Conservation (phyloP, 2,329 filamentous ascomycete genomes). For the Mycosphaerella sp. region DNA sequence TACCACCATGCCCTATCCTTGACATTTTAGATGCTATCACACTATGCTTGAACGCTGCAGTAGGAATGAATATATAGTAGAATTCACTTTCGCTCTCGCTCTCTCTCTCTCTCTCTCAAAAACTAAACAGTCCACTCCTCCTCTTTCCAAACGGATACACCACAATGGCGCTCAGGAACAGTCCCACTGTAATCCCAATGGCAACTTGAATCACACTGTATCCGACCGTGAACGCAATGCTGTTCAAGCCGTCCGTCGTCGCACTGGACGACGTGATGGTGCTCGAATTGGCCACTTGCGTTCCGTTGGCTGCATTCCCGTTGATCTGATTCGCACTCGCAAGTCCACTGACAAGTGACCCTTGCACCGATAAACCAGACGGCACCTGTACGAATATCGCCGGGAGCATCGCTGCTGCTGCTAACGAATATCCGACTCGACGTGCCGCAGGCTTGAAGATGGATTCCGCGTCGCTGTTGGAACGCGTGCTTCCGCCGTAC, state of each 20-base stretch:
- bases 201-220: constrained; percentile 46
- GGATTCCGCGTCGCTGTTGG: constrained; percentile 24
- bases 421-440: constrained; percentile 64
- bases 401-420: constrained; percentile 76
- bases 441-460: constrained; percentile 34
- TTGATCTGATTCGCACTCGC: constrained; percentile 52
- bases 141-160: constrained; percentile 47
- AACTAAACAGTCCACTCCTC: constrained; percentile 40
- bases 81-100: not conserved
- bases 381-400: constrained; percentile 71
- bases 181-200: constrained; percentile 46
- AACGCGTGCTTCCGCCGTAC: not conserved
- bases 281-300: constrained; percentile 38
- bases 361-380: constrained; percentile 52
- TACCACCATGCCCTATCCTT: no score
- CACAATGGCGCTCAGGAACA: constrained; percentile 44
- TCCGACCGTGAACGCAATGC: constrained; percentile 43
- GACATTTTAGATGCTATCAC: no score
- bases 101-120: constrained; percentile 17
- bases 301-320: constrained; percentile 37
- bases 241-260: constrained; percentile 33
- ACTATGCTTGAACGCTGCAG: not conserved
- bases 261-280: constrained; percentile 21
- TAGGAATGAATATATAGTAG: not conserved
- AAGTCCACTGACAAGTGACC: constrained; percentile 51